Evolutionary conservation across 2,329 filamentous ascomycete genomes (phyloP).

Genomic region (Penicillium sp.): DNA sequence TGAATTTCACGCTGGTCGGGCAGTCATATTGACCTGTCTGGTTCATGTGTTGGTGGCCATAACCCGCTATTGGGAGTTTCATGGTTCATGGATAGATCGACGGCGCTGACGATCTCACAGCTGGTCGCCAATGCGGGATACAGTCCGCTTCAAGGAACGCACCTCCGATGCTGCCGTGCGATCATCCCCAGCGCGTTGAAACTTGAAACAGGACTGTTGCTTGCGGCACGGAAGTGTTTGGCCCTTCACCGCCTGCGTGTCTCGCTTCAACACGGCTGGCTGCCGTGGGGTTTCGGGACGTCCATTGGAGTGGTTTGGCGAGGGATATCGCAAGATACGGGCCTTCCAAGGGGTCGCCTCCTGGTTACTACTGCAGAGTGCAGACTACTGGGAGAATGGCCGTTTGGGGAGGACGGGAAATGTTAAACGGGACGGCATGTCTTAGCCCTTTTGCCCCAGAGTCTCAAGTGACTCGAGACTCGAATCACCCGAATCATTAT

Average conservation of each 20-base stretch:
- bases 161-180: slow-evolving; percentile 13
- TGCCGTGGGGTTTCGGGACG: slow-evolving; percentile 6
- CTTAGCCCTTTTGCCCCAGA: not conserved
- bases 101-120: not conserved
- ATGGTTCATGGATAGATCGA: not conserved
- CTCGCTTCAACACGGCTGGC: slow-evolving; percentile 8
- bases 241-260: slow-evolving; percentile 11
- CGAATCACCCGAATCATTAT: not conserved
- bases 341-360: not conserved
- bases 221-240: not conserved
- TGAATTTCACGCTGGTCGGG: not conserved
- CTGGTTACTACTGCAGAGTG: not conserved
- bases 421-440: slow-evolving; percentile 1
- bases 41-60: not conserved
- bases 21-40: not conserved
- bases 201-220: slow-evolving; percentile 2
- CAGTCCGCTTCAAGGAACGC: slow-evolving; percentile 16
- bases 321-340: not conserved
- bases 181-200: slow-evolving; percentile 4
- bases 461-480: not conserved
- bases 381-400: not conserved
- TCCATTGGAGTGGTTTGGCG: not conserved
- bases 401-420: not conserved
- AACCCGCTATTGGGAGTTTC: not conserved
- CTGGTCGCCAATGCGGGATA: not conserved